Base-by-base conservation (phyloP, 768 basidiomycete species). In the Lactarius trivialis region DNA sequence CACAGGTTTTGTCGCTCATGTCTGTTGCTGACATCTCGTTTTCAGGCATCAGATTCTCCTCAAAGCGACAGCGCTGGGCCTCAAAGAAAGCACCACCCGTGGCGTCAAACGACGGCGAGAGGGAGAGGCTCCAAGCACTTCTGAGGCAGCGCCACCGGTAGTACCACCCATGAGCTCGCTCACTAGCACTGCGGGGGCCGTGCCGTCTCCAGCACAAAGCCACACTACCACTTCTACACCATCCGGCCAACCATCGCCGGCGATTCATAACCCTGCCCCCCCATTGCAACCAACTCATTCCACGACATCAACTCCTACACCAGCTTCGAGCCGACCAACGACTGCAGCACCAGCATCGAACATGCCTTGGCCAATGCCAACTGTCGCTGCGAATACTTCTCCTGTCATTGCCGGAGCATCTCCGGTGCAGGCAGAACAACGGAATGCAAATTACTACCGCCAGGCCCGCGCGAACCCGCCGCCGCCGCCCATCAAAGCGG, bases 11-110 rank as follows among this genome's bases (percentile, higher is more conserved):
- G 28, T 39, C 53, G 17, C 26, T n/a, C 11, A 21, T 14, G 32
- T 37, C 0, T 9, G 19, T 9, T 30, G 12, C 19, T 41, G 15
- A 50, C 15, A 3, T 7, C 50, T 11, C 45, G 51, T 62, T 48
- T 60, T 7, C 60, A 92, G 90, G 69, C 89, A 91, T 68, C 90
- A 93, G 71, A 91, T 92, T 59, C 75, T 91, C 36, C 82, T 91
- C 63, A 91, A 90, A 73, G 91, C 89, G 2, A 92, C 87, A 1
- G 76, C 80, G n/a, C 72, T 93, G 19, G 86, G 88, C 11, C 76
- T 93, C 53, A 91, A 91, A 72, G 87, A 88, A 67, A 89, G 86
- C 65, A 83, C 88, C 19, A 80, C 80, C 0, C 73, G 86, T 48
- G 85, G 81, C 7, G 76, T 77, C 33, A 89, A 89, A 68, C 81